These are phyloP conservation scores for Boletus mariae DNA, from an alignment of 1,284 basidiomycete genomes.

Conservation along the genomic window DNA sequence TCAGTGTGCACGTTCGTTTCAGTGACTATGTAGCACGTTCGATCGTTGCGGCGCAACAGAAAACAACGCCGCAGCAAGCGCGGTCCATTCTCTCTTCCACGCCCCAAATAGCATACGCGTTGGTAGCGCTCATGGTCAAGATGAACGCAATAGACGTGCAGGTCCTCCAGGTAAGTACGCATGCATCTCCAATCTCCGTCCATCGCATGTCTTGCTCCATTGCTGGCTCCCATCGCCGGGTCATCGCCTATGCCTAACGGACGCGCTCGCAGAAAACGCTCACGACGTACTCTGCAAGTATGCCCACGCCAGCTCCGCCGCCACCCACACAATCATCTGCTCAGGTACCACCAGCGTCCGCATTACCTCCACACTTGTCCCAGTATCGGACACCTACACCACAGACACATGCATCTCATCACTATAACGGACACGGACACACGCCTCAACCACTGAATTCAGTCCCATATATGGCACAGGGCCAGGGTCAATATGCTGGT, in stretches of 20 bases:
- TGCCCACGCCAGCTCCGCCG: slow-evolving; percentile 24
- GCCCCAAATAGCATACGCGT: slow-evolving; percentile 70
- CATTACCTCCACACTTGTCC: slow-evolving; percentile 46
- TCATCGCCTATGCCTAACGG: background rate
- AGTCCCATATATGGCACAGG: slow-evolving; percentile 18
- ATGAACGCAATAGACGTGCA: slow-evolving; percentile 70
- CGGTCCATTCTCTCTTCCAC: slow-evolving; percentile 63
- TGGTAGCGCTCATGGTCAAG: slow-evolving; percentile 71
- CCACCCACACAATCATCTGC: slow-evolving; percentile 25
- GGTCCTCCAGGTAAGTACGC: slow-evolving; percentile 57
- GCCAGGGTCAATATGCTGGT: slow-evolving; percentile 21
- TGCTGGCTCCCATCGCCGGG: background rate
- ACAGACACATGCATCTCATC: slow-evolving; percentile 30
- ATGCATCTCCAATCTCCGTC: background rate
- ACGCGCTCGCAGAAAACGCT: slow-evolving; percentile 34
- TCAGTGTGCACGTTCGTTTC: slow-evolving; percentile 17
- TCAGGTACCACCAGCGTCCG: slow-evolving; percentile 29
- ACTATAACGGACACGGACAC: slow-evolving; percentile 29
- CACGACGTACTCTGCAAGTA: slow-evolving; percentile 31
- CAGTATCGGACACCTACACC: slow-evolving; percentile 46
- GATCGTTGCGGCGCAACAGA: slow-evolving; percentile 40
- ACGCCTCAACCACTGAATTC: slow-evolving; percentile 28
- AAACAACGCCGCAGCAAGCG: slow-evolving; percentile 69
- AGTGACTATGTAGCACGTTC: slow-evolving; percentile 2
- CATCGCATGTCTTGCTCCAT: slow-evolving; percentile 1